Base-by-base conservation (phyloP, 2,329 filamentous ascomycete genomes). In the Pyricularia sp. region DNA sequence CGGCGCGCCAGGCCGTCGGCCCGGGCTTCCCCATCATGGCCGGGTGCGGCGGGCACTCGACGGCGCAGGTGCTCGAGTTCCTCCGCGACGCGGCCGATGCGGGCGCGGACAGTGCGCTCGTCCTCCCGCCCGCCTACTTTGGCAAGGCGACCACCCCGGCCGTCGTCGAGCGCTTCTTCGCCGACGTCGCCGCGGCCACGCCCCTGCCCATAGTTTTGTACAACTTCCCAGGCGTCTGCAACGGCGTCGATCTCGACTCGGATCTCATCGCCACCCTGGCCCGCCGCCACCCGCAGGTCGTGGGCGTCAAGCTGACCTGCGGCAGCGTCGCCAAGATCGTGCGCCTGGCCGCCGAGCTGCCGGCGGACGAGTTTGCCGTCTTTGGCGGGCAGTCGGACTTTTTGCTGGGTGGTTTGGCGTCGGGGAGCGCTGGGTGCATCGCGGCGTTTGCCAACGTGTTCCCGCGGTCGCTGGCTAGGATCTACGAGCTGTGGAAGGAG, bases 371-470 rank as follows among this genome's bases (percentile, higher is more conserved):
- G 12, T 93, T 93, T 74, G 85, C 89, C 1, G 85, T 88, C 0
- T 92, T 87, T 73, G 90, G 89, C 0, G 91, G 91, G 0, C 90
- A 93, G 78, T 87, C 86, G 1, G 91, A 93, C 74, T 93, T 91
- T 76, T 77, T 93, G 28, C 79, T 90, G 66, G 86, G 86, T 2
- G 86, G 85, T 0, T 76, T 90, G 42, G 82, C 82, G 1, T 83
- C 84, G 7, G 88, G 88, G 20, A 85, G 83, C 33, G 82, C 83
- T 2, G 88, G 88, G 11, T 86, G 83, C 71, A 86, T 90, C 66
- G 86, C 87, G 0, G 88, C 86, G 3, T 85, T 90, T 71, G 88
- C 82, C 30, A 90, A 90, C 71, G 79, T 90, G 2, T 88, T 85
- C 72, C 87, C 87, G 10, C 83, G 82, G 74, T 82, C 85, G 0